These are phyloP conservation scores for Rauvolfia tetraphylla DNA, from an alignment of 257 asterid species.

Conservation along the genomic window DNA sequence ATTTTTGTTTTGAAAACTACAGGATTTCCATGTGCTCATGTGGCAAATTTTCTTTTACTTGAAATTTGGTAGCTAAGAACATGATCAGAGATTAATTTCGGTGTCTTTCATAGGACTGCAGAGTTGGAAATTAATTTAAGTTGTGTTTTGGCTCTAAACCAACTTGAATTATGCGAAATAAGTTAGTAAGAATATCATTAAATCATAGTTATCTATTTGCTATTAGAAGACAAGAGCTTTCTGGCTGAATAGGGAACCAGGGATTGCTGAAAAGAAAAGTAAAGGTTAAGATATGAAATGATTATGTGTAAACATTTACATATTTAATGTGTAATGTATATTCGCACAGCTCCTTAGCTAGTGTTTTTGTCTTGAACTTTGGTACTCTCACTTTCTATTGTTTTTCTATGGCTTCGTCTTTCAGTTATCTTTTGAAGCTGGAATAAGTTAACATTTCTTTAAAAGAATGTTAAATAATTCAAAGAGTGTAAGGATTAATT, in stretches of 20 bases:
- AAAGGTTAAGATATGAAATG: background rate
- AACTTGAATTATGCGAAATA: background rate
- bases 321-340: background rate
- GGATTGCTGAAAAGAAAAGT: background rate
- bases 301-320: background rate
- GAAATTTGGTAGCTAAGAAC: background rate
- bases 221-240: background rate
- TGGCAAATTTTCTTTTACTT: background rate
- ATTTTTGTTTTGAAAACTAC: background rate
- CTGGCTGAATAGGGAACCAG: background rate
- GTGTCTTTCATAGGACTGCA: background rate
- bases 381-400: background rate
- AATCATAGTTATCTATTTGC: background rate
- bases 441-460: background rate
- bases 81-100: background rate
- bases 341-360: background rate
- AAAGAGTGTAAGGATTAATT: background rate
- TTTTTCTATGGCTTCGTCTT: background rate
- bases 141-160: background rate
- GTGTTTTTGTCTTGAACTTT: background rate
- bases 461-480: background rate
- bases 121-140: background rate
- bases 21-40: background rate
- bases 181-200: background rate
- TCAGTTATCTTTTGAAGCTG: background rate